These are phyloP conservation scores for Lentinula sp. DNA, from an alignment of 768 basidiomycete genomes.

Conservation along the genomic window DNA sequence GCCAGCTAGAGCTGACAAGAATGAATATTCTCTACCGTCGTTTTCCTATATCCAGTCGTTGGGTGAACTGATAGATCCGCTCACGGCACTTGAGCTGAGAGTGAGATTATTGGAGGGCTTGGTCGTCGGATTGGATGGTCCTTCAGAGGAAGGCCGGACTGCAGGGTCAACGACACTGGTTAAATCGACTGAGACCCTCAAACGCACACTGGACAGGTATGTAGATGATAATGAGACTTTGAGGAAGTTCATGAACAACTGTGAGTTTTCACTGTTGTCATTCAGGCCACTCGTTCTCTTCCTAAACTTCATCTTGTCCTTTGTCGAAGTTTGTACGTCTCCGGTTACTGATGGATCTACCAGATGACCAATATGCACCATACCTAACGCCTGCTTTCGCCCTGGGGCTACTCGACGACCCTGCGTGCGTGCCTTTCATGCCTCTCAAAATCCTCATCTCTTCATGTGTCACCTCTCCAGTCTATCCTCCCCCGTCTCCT, in stretches of 20 bases:
- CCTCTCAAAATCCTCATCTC: background rate
- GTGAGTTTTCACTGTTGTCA: constrained; percentile 31
- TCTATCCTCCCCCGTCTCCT: background rate
- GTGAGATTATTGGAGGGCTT: constrained; percentile 79
- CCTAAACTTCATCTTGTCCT: background rate
- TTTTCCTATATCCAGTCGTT: background rate
- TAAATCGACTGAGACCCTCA: constrained; percentile 54
- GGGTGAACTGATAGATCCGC: constrained; percentile 46
- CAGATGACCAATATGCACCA: constrained; percentile 76
- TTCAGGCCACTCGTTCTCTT: background rate
- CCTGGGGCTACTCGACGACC: constrained; percentile 53
- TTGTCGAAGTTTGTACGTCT: too few relatives aligned
- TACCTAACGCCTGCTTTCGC: constrained; percentile 72
- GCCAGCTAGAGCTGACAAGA: constrained; percentile 1
- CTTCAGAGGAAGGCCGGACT: constrained; percentile 18
- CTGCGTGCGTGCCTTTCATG: constrained; percentile 38
- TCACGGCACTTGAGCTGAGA: constrained; percentile 66
- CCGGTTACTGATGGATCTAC: background rate
- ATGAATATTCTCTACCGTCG: background rate
- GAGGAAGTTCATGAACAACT: constrained; percentile 68
- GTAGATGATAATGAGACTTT: constrained; percentile 68
- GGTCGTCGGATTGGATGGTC: constrained; percentile 55
- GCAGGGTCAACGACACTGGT: constrained; percentile 45
- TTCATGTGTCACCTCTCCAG: constrained; percentile 23
- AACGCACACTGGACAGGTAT: constrained; percentile 46